These are phyloP conservation scores for Hydnomerulius pinastri DNA, from an alignment of 768 basidiomycete species.

Conservation along the genomic window DNA sequence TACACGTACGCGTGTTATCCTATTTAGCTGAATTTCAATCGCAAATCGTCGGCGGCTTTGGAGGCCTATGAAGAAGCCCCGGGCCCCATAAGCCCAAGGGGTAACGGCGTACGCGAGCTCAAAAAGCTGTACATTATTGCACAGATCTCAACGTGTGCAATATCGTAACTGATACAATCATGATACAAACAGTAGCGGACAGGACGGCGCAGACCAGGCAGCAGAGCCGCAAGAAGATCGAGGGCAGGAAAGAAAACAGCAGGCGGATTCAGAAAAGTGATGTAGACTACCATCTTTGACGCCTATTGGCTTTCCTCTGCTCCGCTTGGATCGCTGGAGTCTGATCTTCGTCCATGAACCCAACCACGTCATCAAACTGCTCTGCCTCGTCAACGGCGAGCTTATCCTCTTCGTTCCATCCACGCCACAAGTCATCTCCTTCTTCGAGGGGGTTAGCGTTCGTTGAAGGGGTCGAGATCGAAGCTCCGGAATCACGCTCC, in stretches of 20 bases:
- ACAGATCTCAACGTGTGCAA: too few relatives aligned
- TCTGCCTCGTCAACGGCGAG: constrained; percentile 34
- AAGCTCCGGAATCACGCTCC: constrained; percentile 30
- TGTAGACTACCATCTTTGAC: constrained; percentile 3
- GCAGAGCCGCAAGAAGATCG: not conserved
- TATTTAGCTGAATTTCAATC: too few relatives aligned
- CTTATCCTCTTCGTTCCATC: constrained; percentile 31
- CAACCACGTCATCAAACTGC: constrained; percentile 34
- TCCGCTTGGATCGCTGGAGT: constrained; percentile 16
- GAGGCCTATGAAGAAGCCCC: too few relatives aligned
- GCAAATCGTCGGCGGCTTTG: too few relatives aligned
- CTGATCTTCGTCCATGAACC: constrained; percentile 36
- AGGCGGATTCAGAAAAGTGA: not conserved
- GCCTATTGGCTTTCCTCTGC: constrained; percentile 8
- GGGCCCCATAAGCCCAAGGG: too few relatives aligned
- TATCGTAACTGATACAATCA: not conserved
- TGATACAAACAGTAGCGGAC: not conserved
- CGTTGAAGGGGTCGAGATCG: constrained; percentile 43
- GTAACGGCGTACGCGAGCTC: too few relatives aligned
- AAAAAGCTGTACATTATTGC: too few relatives aligned
- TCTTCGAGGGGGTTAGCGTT: constrained; percentile 14
- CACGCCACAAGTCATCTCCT: constrained; percentile 24
- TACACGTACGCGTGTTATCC: too few relatives aligned
- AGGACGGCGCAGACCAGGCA: not conserved
- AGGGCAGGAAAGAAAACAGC: not conserved